Evolutionary conservation across 108 stramenopile genomes (phyloP).

Genomic region (Nitzschia sp.): DNA sequence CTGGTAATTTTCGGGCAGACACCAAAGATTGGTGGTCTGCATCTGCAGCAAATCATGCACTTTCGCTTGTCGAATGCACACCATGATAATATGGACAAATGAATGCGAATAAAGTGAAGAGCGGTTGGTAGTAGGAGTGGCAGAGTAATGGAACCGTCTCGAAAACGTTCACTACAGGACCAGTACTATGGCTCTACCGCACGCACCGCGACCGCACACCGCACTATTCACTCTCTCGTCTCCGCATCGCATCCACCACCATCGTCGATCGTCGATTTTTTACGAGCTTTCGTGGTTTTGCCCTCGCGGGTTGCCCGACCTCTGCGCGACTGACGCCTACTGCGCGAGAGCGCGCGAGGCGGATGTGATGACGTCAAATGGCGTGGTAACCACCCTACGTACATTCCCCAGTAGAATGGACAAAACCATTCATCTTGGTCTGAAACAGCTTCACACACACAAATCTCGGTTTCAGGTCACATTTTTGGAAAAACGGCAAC

Average conservation of each 20-base stretch:
- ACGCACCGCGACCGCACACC: no score
- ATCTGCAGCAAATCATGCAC: slow-evolving; percentile 94
- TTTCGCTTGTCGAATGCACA: slow-evolving; percentile 88
- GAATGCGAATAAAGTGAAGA: neutral
- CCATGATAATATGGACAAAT: slow-evolving; percentile 47
- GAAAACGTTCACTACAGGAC: no score
- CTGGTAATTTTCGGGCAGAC: slow-evolving; percentile 99
- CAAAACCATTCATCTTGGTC: neutral
- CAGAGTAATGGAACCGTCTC: no score
- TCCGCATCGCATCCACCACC: no score
- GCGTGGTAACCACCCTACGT: no score
- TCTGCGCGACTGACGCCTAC: no score
- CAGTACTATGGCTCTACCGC: no score
- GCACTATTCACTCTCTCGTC: no score
- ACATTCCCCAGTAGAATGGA: neutral
- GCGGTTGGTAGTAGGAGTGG: neutral
- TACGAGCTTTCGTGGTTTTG: neutral
- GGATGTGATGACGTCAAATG: no score
- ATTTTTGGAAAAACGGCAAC: neutral
- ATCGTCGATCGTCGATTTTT: neutral
- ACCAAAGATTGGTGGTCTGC: slow-evolving; percentile 98
- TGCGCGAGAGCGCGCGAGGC: no score
- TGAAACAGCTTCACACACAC: neutral
- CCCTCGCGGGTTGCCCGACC: neutral
- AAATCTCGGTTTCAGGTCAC: neutral